Base-by-base conservation (phyloP, 2,329 filamentous ascomycete genomes). In the Stenocarpella maydis region DNA sequence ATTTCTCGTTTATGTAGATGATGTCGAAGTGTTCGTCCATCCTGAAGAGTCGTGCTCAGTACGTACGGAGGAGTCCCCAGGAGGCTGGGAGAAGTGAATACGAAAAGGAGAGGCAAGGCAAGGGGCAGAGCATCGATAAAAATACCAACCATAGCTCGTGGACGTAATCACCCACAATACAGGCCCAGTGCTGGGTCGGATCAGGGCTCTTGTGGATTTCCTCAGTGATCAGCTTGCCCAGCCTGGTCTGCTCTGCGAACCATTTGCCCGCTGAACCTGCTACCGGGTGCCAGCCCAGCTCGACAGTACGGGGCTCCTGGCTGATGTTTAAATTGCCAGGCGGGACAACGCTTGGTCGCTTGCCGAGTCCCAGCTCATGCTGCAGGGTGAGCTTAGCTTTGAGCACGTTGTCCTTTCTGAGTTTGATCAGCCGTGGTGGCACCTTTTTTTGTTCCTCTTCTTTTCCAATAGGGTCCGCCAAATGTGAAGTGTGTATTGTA, bases 131-230 rank as follows among this genome's bases (percentile, higher is more conserved):
- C 24, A 21, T 26, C 26, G n/a, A n/a, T n/a, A n/a, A n/a, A n/a
- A 2, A 5, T 45, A 61, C 55, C 15, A 9, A 61, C 86, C 87
- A 89, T n/a, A 89, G 77, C 74, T 88, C 81, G 74, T 88, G 86
- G 1, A 82, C 82, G 73, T 80, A 89, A 15, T 84, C 85, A 2
- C 85, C 86, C 0, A 88, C 85, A 0, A 89, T 78, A 1, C 88
- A 84, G 2, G 85, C 86, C 87, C 87, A 89, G 73, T 89, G 87
- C 77, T 89, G 87, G 4, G 86, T 88, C 4, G 87, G 87, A 74
- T 89, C 87, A 0, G 87, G 87, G 71, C 86, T 88, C 68, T 79
- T 81, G 73, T 86, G 82, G 66, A 86, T 83, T 71, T 82, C 84
- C 54, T 86, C 83, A 0, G 85, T 87, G 69, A 89, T 88, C 79